Evolutionary conservation across 768 basidiomycete species (phyloP).

Genomic region (Rossbeevera mucosa): DNA sequence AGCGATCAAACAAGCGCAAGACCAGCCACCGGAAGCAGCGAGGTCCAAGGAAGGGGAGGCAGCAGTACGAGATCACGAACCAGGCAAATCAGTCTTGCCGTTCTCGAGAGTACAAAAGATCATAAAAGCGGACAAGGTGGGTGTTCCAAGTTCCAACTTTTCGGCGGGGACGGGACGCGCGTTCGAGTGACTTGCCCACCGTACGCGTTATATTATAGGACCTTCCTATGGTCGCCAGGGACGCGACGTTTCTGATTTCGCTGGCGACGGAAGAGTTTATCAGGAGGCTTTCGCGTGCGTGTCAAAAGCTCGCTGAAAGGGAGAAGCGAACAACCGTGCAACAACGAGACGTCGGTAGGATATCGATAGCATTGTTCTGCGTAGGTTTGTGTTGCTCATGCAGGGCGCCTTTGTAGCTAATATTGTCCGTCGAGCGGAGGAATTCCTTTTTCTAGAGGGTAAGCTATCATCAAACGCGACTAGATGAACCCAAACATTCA

Average conservation of each 20-base stretch:
- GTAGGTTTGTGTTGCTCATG: not conserved
- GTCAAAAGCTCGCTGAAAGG: conserved; percentile 61
- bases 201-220: conserved; percentile 47
- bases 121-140: conserved; percentile 79
- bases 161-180: conserved; percentile 1
- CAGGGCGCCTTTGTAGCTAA: conserved; percentile 40
- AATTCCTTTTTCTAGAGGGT: conserved; percentile 80
- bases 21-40: conserved; percentile 10
- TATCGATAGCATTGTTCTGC: conserved; percentile 16
- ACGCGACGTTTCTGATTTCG: conserved; percentile 75
- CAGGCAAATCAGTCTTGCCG: conserved; percentile 73
- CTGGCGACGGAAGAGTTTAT: conserved; percentile 89
- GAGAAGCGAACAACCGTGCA: conserved; percentile 75
- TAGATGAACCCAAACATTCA: not conserved
- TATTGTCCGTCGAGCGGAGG: conserved; percentile 62
- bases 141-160: conserved; percentile 12
- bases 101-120: conserved; percentile 78
- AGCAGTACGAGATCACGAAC: conserved; percentile 31
- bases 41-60: conserved; percentile 17
- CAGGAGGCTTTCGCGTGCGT: conserved; percentile 64
- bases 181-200: not conserved
- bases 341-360: conserved; percentile 73
- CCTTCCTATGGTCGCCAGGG: conserved; percentile 68
- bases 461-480: conserved; percentile 1
- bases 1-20: conserved; percentile 8